These are phyloP conservation scores for Talaromyces sp. DNA, from an alignment of 2,329 filamentous ascomycete species.

Conservation along the genomic window DNA sequence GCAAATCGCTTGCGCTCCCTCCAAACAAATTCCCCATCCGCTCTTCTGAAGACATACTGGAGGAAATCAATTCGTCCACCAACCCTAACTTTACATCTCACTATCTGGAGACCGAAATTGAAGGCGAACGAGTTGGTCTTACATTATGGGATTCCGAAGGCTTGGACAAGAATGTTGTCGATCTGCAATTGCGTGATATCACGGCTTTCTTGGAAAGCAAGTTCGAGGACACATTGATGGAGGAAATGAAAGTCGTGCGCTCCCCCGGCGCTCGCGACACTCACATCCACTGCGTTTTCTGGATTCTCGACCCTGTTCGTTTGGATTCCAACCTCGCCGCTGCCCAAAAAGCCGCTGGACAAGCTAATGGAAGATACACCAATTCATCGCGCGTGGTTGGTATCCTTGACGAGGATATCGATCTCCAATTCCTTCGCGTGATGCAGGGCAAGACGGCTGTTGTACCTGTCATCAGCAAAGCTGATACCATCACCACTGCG, in stretches of 20 bases:
- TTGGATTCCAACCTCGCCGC: constrained; percentile 77
- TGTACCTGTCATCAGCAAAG: constrained; percentile 92
- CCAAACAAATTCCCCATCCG: constrained; percentile 65
- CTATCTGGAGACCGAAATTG: constrained; percentile 91
- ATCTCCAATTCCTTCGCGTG: constrained; percentile 82
- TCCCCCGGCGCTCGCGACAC: constrained; percentile 91
- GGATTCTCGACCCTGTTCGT: constrained; percentile 81
- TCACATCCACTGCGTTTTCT: constrained; percentile 93
- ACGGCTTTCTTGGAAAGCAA: constrained; percentile 92
- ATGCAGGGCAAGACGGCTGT: constrained; percentile 92
- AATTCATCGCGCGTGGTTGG: constrained; percentile 51
- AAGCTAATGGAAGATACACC: constrained; percentile 49
- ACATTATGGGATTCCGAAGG: constrained; percentile 97
- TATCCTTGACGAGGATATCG: constrained; percentile 79
- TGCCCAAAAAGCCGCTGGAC: constrained; percentile 56
- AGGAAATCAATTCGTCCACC: constrained; percentile 52
- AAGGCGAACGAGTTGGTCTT: constrained; percentile 83
- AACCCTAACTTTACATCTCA: constrained; percentile 73
- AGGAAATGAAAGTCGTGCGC: constrained; percentile 96
- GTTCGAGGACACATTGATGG: constrained; percentile 94
- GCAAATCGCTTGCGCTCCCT: constrained; percentile 78
- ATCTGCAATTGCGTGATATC: constrained; percentile 89
- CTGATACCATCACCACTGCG: constrained; percentile 89
- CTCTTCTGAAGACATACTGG: constrained; percentile 55
- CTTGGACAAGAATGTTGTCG: constrained; percentile 89